Percentiles rank a stretch among this genome's conserved stretches.
Conservation (phyloP, 139 green algal species). For the Haematococcus lacustris region DNA sequence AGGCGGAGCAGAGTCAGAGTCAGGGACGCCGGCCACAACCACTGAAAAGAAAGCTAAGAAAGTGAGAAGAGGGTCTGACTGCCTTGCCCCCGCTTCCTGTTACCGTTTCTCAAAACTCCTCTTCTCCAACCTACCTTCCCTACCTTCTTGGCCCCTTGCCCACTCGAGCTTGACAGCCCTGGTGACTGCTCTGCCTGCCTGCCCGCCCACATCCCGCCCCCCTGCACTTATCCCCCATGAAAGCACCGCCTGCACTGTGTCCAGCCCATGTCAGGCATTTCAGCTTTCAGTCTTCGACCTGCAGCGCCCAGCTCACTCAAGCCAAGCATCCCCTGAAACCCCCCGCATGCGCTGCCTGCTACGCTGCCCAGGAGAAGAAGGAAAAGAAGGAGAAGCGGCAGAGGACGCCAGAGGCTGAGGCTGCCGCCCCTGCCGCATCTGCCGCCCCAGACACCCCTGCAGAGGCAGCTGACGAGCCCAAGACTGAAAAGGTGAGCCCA, state of each 20-base stretch:
- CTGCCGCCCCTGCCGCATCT: too few relatives aligned
- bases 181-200: not conserved
- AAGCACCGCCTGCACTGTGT: not conserved
- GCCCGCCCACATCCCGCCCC: too few relatives aligned
- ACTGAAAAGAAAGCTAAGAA: too few relatives aligned
- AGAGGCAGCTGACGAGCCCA: conserved; percentile 14
- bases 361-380: conserved; percentile 8
- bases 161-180: too few relatives aligned
- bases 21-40: too few relatives aligned
- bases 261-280: too few relatives aligned
- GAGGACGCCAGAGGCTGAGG: not conserved
- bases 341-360: not conserved
- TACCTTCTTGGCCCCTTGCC: too few relatives aligned
- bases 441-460: not conserved
- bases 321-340: too few relatives aligned
- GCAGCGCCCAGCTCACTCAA: not conserved
- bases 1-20: too few relatives aligned
- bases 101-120: not conserved
- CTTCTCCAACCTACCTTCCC: not conserved
- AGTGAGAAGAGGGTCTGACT: too few relatives aligned
- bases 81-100: conserved; percentile 24
- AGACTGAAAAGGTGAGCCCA: conserved; percentile 14
- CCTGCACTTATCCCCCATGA: too few relatives aligned
- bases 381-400: conserved; percentile 22
- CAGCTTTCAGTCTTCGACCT: not conserved